phyloP scores from a whole-genome alignment of 768 basidiomycete species.

The Mycena galopus region DNA sequence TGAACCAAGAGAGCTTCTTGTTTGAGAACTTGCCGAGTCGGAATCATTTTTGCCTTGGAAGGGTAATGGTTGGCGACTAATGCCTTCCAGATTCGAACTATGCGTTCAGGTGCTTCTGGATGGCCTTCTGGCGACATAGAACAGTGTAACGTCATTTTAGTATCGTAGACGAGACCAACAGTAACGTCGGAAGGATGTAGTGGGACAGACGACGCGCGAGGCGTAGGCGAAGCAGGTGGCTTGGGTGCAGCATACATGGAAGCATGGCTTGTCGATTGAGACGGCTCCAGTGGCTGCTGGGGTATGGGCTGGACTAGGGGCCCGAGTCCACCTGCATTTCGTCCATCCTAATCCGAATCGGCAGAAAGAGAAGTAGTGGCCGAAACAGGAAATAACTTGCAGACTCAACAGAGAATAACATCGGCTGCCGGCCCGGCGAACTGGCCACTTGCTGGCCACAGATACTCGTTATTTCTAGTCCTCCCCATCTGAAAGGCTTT shows the following conservation, averaged over 20 bases:
- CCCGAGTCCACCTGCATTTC: slow-evolving; percentile 27
- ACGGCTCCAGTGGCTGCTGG: too few species aligned
- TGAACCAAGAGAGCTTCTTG: slow-evolving; percentile 93
- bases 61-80: slow-evolving; percentile 72
- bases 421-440: too few species aligned
- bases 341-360: slow-evolving; percentile 13
- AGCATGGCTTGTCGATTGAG: background rate
- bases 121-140: slow-evolving; percentile 61
- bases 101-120: slow-evolving; percentile 87
- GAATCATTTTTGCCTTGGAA: slow-evolving; percentile 81
- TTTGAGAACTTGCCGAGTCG: slow-evolving; percentile 78
- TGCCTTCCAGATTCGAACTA: slow-evolving; percentile 78
- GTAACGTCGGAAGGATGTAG: slow-evolving; percentile 53
- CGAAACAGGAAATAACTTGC: background rate
- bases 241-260: background rate
- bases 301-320: too few species aligned
- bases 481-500: too few species aligned
- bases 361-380: background rate
- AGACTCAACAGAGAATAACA: background rate
- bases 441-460: too few species aligned
- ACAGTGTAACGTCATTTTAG: slow-evolving; percentile 88
- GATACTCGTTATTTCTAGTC: too few species aligned
- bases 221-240: slow-evolving; percentile 7
- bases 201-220: slow-evolving; percentile 61
- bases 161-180: slow-evolving; percentile 90